These are phyloP conservation scores for Hypoxylon fragiforme DNA, from an alignment of 495 filamentous ascomycete genomes.

Conservation along the genomic window DNA sequence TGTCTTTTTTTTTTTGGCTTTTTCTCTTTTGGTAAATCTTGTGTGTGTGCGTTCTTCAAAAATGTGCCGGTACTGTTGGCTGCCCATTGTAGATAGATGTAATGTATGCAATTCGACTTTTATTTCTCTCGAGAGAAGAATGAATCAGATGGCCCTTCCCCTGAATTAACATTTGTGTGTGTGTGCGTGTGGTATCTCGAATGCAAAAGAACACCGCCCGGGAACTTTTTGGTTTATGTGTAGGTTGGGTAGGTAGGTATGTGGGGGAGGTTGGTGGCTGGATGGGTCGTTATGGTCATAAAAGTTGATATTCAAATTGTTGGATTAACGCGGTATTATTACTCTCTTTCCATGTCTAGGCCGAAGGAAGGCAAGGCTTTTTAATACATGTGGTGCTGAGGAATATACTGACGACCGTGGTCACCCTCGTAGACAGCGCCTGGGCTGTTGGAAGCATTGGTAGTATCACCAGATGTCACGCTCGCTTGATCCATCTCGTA, in stretches of 20 bases:
- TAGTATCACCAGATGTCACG: conserved; percentile 39
- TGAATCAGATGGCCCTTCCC: conserved; percentile 14
- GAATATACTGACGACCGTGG: conserved; percentile 42
- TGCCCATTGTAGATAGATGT: too few species aligned
- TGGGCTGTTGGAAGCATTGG: conserved; percentile 38
- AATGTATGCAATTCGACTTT: too few species aligned
- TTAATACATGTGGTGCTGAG: conserved; percentile 50
- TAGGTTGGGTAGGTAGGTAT: too few species aligned
- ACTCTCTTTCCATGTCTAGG: too few species aligned
- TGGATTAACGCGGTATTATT: not conserved
- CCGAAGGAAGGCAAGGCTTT: too few species aligned
- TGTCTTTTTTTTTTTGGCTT: too few species aligned
- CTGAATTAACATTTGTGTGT: conserved; percentile 6
- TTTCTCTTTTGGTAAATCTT: too few species aligned
- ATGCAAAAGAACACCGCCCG: conserved; percentile 34
- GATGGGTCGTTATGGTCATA: conserved; percentile 15
- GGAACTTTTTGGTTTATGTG: conserved; percentile 6
- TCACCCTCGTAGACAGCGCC: conserved; percentile 50
- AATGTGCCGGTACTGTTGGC: too few species aligned
- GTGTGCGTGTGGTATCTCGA: conserved; percentile 35
- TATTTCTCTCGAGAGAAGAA: not conserved
- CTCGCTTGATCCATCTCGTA: conserved; percentile 52
- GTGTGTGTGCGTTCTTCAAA: too few species aligned
- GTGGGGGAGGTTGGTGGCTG: too few species aligned
- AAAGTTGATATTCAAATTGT: not conserved